Conservation (phyloP, 495 filamentous ascomycete genomes). For the Annulohypoxylon bovei region DNA sequence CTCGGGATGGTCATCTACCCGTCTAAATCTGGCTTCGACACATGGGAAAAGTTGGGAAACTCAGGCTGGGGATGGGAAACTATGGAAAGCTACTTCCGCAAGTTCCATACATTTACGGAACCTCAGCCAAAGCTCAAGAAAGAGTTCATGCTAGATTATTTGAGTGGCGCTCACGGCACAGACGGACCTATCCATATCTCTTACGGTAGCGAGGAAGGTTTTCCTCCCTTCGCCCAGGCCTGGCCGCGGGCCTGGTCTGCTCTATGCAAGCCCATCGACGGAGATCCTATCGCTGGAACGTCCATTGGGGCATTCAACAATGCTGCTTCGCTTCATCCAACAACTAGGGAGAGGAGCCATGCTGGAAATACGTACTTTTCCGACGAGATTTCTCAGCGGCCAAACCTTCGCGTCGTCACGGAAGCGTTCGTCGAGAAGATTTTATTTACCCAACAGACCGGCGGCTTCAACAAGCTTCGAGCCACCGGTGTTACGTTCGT, state of each 20-base stretch:
- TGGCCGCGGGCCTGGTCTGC: slow-evolving; percentile 5
- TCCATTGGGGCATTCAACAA: slow-evolving; percentile 15
- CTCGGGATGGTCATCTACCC: slow-evolving; percentile 14
- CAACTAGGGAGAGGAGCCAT: slow-evolving; percentile 14
- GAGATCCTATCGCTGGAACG: slow-evolving; percentile 12
- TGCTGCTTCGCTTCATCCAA: slow-evolving; percentile 14
- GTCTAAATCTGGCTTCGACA: slow-evolving; percentile 53
- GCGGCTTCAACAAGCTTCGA: not conserved
- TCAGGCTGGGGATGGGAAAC: slow-evolving; percentile 43
- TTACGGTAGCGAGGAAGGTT: slow-evolving; percentile 4
- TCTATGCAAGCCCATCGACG: slow-evolving; percentile 5
- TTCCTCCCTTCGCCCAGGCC: slow-evolving; percentile 1
- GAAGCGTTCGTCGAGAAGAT: slow-evolving; percentile 15
- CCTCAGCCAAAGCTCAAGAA: slow-evolving; percentile 11
- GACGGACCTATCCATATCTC: slow-evolving; percentile 7
- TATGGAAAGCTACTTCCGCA: slow-evolving; percentile 37
- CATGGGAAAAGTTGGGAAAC: slow-evolving; percentile 66
- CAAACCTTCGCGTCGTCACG: slow-evolving; percentile 15
- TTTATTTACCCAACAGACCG: not conserved
- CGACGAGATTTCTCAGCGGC: not conserved
- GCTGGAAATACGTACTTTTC: slow-evolving; percentile 14
- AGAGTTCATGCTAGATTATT: slow-evolving; percentile 11
- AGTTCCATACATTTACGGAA: slow-evolving; percentile 31
- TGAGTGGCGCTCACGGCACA: slow-evolving; percentile 1
- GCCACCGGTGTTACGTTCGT: slow-evolving; percentile 6